Conservation (phyloP, 2,329 filamentous ascomycete species). For the Amesomyces nigricolor region DNA sequence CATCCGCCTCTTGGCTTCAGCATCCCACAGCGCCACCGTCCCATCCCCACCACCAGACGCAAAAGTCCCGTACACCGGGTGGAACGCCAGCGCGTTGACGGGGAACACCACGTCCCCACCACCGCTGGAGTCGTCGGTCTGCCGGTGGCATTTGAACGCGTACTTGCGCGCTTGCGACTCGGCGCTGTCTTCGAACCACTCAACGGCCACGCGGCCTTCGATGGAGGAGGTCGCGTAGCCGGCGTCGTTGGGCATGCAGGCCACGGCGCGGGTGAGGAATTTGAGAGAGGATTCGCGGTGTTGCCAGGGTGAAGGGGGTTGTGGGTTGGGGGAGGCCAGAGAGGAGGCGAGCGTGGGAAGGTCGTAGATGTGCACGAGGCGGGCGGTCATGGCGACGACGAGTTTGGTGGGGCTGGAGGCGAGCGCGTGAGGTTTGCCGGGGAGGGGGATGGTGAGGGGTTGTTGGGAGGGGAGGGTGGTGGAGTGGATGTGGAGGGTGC, state of each 20-base stretch:
- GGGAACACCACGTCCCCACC: conserved; percentile 81
- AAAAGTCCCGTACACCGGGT: conserved; percentile 77
- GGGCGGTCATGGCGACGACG: conserved; percentile 91
- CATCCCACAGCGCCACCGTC: conserved; percentile 90
- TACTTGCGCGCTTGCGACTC: conserved; percentile 92
- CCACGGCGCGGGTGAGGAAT: conserved; percentile 88
- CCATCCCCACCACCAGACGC: conserved; percentile 86
- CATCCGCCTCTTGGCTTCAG: conserved; percentile 81
- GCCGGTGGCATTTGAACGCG: conserved; percentile 96
- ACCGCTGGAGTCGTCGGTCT: conserved; percentile 55
- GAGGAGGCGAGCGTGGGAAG: conserved; percentile 59
- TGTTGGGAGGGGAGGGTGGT: conserved; percentile 45
- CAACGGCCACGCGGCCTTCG: conserved; percentile 90
- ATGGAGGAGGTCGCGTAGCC: conserved; percentile 91
- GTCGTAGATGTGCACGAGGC: conserved; percentile 93
- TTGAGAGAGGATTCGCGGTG: conserved; percentile 89
- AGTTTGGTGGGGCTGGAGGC: conserved; percentile 72
- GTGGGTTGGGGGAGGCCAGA: conserved; percentile 42
- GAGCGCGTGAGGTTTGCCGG: conserved; percentile 84
- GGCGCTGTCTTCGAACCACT: conserved; percentile 90
- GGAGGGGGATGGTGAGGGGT: conserved; percentile 64
- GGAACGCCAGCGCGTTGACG: conserved; percentile 84
- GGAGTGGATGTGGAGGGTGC: conserved; percentile 79
- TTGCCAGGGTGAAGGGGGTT: conserved; percentile 71
- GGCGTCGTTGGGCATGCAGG: conserved; percentile 93